phyloP scores from a whole-genome alignment of 2,329 filamentous ascomycete genomes.

The Cercospora citrullina region DNA sequence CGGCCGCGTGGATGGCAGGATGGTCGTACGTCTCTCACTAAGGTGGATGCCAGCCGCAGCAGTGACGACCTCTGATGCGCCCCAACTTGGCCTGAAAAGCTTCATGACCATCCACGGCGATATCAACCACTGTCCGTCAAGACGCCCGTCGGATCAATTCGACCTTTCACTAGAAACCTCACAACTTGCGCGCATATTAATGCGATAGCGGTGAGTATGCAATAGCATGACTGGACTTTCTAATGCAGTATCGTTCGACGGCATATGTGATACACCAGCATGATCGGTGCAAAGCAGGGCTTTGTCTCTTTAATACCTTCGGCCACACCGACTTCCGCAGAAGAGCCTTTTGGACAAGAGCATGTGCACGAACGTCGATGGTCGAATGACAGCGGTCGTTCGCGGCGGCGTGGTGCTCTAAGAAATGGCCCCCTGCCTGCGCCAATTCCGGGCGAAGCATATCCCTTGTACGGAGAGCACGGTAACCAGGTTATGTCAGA shows the following conservation, averaged over 20 bases:
- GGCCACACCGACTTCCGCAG: neutral
- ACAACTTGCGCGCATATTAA: too few relatives aligned
- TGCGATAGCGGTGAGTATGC: neutral
- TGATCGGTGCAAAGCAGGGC: neutral
- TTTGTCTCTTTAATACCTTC: neutral
- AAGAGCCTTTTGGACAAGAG: neutral
- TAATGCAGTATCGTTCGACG: neutral
- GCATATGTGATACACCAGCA: neutral
- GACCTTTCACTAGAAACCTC: neutral
- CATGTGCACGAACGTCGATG: neutral
- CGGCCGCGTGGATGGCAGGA: neutral
- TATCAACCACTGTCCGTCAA: neutral
- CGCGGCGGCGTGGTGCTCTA: neutral
- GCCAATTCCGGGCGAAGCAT: slow-evolving; percentile 7
- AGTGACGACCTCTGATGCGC: too few relatives aligned
- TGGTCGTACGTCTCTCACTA: neutral
- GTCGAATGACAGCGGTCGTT: neutral
- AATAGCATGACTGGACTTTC: neutral
- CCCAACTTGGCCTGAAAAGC: neutral
- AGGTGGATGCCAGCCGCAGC: neutral
- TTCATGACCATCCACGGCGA: neutral
- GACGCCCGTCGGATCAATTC: neutral
- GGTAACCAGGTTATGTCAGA: slow-evolving; percentile 6
- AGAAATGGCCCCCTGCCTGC: neutral
- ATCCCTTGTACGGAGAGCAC: slow-evolving; percentile 11